These are phyloP conservation scores for Pichia californica DNA, from an alignment of 805 yeast genomes.

Conservation along the genomic window DNA sequence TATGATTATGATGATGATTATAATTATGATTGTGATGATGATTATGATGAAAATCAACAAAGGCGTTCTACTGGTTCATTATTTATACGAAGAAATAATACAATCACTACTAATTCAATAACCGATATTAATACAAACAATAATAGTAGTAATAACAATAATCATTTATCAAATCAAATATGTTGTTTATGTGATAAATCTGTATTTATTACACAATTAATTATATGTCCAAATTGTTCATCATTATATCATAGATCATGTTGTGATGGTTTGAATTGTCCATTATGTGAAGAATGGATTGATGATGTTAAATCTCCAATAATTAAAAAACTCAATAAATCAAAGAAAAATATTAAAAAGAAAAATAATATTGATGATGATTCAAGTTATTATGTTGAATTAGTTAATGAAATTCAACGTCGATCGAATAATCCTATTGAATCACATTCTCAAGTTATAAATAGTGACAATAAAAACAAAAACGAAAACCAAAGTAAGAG, in stretches of 20 bases:
- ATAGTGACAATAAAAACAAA: too few species aligned
- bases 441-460: neutral
- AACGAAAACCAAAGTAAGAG: too few species aligned
- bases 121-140: too few species aligned
- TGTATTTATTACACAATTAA: slow-evolving; percentile 17
- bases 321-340: slow-evolving; percentile 7
- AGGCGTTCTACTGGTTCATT: neutral
- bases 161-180: slow-evolving; percentile 20
- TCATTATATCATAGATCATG: slow-evolving; percentile 29
- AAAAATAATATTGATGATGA: neutral
- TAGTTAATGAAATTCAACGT: slow-evolving; percentile 2
- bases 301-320: slow-evolving; percentile 12
- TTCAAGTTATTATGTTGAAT: slow-evolving; percentile 4
- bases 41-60: neutral
- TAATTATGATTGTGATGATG: neutral
- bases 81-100: neutral
- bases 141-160: slow-evolving; percentile 10
- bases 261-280: slow-evolving; percentile 26
- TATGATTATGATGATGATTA: too few species aligned
- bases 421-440: neutral
- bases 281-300: slow-evolving; percentile 31
- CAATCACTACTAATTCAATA: neutral
- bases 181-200: slow-evolving; percentile 30
- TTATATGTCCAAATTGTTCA: slow-evolving; percentile 29
- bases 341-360: neutral